Evolutionary conservation across 352 stramenopile genomes (phyloP).

Genomic region (Phytophthora crassamura): DNA sequence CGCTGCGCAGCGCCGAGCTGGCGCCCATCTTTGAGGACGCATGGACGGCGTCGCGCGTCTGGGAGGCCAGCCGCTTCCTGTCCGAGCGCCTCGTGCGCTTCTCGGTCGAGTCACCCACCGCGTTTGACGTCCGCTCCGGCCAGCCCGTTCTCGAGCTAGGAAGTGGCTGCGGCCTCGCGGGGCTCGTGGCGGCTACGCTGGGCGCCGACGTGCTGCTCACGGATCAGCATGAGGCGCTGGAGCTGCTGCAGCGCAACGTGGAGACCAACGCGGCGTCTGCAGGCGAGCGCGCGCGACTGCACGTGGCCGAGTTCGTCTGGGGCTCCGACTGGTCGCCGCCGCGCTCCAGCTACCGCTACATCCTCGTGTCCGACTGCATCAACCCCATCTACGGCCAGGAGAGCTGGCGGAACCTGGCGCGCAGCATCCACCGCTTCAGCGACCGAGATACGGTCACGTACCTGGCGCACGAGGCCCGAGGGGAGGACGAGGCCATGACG

Average conservation of each 20-base stretch:
- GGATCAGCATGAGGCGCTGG: slow-evolving; percentile 72
- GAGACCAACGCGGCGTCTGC: slow-evolving; percentile 50
- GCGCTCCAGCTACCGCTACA: slow-evolving; percentile 55
- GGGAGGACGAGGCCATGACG: slow-evolving; percentile 73
- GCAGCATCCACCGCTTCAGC: slow-evolving; percentile 72
- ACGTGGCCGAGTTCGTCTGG: slow-evolving; percentile 71
- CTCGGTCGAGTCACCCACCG: slow-evolving; percentile 15
- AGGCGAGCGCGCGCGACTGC: slow-evolving; percentile 45
- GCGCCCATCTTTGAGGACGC: slow-evolving; percentile 84
- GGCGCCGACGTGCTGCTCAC: slow-evolving; percentile 77
- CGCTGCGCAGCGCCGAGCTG: slow-evolving; percentile 69
- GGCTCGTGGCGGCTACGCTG: slow-evolving; percentile 66
- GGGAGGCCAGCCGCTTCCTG: slow-evolving; percentile 75
- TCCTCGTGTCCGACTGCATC: slow-evolving; percentile 87
- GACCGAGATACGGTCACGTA: slow-evolving; percentile 62
- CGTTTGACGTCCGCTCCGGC: slow-evolving; percentile 31
- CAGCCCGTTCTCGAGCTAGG: slow-evolving; percentile 75
- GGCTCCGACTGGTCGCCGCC: slow-evolving; percentile 43
- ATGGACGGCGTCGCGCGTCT: slow-evolving; percentile 84
- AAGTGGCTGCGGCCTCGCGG: slow-evolving; percentile 79
- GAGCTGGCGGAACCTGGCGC: slow-evolving; percentile 78
- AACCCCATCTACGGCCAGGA: slow-evolving; percentile 87
- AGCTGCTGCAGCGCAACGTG: slow-evolving; percentile 71
- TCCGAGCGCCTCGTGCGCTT: slow-evolving; percentile 62
- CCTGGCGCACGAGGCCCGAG: slow-evolving; percentile 72